Conservation (phyloP, 148 eudicot species). For the Camellia lanceoleosa region DNA sequence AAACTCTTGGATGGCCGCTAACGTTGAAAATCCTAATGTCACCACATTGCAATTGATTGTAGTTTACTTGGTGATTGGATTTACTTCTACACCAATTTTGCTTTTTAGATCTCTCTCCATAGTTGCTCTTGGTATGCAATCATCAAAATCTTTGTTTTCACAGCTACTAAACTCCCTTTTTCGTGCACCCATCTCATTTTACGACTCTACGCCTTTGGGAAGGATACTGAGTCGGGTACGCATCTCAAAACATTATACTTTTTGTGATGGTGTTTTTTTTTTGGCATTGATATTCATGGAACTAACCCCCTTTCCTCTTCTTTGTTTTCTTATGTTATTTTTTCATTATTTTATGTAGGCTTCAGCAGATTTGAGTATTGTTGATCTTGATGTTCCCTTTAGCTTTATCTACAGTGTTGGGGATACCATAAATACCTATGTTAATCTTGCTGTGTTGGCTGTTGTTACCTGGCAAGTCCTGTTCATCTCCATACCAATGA, state of each 20-base stretch:
- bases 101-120: constrained; percentile 46
- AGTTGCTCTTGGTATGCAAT: constrained; percentile 52
- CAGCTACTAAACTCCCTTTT: constrained; percentile 64
- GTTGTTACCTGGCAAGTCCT: constrained; percentile 83
- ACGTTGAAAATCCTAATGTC: constrained; percentile 63
- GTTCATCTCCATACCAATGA: constrained; percentile 65
- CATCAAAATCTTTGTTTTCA: constrained; percentile 63
- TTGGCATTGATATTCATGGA: neutral
- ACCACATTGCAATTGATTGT: constrained; percentile 49
- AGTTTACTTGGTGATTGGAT: constrained; percentile 65
- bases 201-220: constrained; percentile 84
- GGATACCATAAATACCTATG: constrained; percentile 42
- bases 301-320: neutral
- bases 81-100: constrained; percentile 35
- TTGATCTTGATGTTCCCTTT: constrained; percentile 75
- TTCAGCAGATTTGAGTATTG: constrained; percentile 70
- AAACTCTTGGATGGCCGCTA: constrained; percentile 92
- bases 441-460: constrained; percentile 58
- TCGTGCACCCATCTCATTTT: constrained; percentile 82
- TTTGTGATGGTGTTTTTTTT: neutral
- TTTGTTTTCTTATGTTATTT: neutral
- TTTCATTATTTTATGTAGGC: constrained; percentile 34
- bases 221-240: constrained; percentile 74
- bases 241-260: neutral
- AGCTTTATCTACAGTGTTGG: constrained; percentile 49